Conservation (phyloP, 1,139 yeast genomes). For the Scheffersomyces stambukii region DNA sequence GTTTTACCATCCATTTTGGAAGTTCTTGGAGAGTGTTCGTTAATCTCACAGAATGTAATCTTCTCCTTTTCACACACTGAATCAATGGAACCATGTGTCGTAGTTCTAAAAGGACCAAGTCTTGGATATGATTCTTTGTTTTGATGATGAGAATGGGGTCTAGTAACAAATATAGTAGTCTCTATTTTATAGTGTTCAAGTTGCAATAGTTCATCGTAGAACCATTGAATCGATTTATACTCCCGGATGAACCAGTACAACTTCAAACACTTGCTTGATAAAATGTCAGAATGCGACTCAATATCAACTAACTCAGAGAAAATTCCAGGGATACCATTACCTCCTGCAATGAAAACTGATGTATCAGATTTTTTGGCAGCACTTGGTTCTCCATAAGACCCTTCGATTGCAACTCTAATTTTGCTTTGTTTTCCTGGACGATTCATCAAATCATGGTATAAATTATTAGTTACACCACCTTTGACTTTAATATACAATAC, state of each 20-base stretch:
- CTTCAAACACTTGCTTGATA: conserved; percentile 9
- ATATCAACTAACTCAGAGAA: conserved; percentile 33
- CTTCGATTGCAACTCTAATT: conserved; percentile 32
- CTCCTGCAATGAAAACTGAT: conserved; percentile 37
- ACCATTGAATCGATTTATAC: conserved; percentile 39
- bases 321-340: conserved; percentile 42
- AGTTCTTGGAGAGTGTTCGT: too few species aligned
- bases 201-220: conserved; percentile 37
- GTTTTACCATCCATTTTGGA: too few species aligned
- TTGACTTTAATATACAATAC: conserved; percentile 28
- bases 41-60: too few species aligned
- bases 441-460: conserved; percentile 24
- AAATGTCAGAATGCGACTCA: too few species aligned
- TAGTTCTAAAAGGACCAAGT: too few species aligned
- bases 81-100: too few species aligned
- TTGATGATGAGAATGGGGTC: too few species aligned
- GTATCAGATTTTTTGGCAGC: conserved; percentile 24
- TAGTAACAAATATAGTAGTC: conserved; percentile 17
- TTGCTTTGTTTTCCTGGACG: conserved; percentile 18
- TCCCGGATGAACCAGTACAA: conserved; percentile 46
- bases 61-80: too few species aligned
- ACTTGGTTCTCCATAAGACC: conserved; percentile 34
- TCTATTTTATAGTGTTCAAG: conserved; percentile 19
- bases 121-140: too few species aligned
- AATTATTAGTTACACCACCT: conserved; percentile 32